Base-by-base conservation (phyloP, 768 basidiomycete species). In the Panaeolus papilionaceus region DNA sequence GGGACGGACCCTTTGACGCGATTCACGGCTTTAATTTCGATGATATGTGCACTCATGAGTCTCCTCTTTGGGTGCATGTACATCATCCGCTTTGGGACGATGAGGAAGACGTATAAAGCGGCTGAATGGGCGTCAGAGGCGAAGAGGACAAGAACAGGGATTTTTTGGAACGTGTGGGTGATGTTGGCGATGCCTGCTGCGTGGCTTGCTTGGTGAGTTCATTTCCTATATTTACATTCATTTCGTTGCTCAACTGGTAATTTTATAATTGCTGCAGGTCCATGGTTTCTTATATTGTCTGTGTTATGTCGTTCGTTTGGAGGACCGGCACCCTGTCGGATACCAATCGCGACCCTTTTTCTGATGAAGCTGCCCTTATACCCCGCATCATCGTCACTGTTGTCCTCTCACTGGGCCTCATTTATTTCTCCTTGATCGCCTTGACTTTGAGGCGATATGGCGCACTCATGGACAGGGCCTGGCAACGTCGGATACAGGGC, bases 81-180 rank as follows among this genome's bases (percentile, higher is more conserved):
- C 72, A 90, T 88, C 38, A 79, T 91, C 26, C 81, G 88, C 28
- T 91, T 91, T 68, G 85, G 84, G 3, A 85, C 82, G 0, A 91
- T 92, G 90, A 81, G 84, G 20, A 88, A 82, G 67, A 86, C 89
- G 79, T 80, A 88, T 71, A 87, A 86, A 71, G 90, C 89, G 0
- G 85, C 86, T 5, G 83, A 85, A 58, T 91, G 89, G 88, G 88
- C 89, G 2, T 28, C 28, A 86, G 90, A 91, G 71, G 86, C 88
- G 2, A 83, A 84, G 62, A 78, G 75, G 54, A 68, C 71, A 2
- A 71, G 66, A 10, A 72, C 76, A 0, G 61, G 63, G 0, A 76
- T 80, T 33, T 78, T 73, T 67, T 82, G 90, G 90, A 92, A 92
- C 67, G 86, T 91, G 16, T 91, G 90, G 89, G 85, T 91, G 1